Evolutionary conservation across 805 yeast species (phyloP).

Genomic region (Candida mattraensis): DNA sequence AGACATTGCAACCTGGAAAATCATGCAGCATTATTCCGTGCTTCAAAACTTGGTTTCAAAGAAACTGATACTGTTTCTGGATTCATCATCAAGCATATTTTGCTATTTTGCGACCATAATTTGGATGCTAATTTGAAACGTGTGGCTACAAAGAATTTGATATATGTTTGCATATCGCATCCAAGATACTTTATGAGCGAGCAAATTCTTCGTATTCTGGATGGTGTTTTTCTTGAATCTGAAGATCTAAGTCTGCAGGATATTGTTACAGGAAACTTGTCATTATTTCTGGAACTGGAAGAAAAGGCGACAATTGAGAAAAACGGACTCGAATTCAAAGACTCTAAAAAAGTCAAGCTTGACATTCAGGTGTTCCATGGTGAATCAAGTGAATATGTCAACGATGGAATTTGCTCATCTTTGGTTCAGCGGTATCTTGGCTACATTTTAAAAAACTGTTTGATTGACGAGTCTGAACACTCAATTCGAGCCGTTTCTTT

Average conservation of each 20-base stretch:
- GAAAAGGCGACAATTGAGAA: slow-evolving; percentile 45
- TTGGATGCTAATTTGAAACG: slow-evolving; percentile 39
- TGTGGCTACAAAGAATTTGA: slow-evolving; percentile 55
- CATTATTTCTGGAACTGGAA: slow-evolving; percentile 57
- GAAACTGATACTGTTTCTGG: slow-evolving; percentile 57
- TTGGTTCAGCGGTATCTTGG: slow-evolving; percentile 62
- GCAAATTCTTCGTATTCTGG: slow-evolving; percentile 52
- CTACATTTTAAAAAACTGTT: slow-evolving; percentile 48
- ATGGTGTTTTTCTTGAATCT: slow-evolving; percentile 41
- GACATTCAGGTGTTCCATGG: slow-evolving; percentile 60
- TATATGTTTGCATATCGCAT: slow-evolving; percentile 59
- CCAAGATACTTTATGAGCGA: slow-evolving; percentile 66
- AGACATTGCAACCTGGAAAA: slow-evolving; percentile 62
- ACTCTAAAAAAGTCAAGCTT: slow-evolving; percentile 35
- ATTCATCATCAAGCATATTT: slow-evolving; percentile 56
- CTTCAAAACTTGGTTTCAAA: slow-evolving; percentile 41
- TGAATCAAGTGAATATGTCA: slow-evolving; percentile 44
- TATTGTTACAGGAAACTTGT: slow-evolving; percentile 55
- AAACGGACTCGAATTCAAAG: slow-evolving; percentile 39
- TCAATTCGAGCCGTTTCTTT: slow-evolving; percentile 55
- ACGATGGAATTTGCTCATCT: slow-evolving; percentile 75
- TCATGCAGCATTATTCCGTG: slow-evolving; percentile 39
- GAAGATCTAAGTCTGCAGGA: slow-evolving; percentile 44
- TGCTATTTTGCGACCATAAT: slow-evolving; percentile 45
- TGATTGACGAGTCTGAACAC: slow-evolving; percentile 41